Base-by-base conservation (phyloP, 192 early-diverging fungal genomes). In the Endogone sp. region DNA sequence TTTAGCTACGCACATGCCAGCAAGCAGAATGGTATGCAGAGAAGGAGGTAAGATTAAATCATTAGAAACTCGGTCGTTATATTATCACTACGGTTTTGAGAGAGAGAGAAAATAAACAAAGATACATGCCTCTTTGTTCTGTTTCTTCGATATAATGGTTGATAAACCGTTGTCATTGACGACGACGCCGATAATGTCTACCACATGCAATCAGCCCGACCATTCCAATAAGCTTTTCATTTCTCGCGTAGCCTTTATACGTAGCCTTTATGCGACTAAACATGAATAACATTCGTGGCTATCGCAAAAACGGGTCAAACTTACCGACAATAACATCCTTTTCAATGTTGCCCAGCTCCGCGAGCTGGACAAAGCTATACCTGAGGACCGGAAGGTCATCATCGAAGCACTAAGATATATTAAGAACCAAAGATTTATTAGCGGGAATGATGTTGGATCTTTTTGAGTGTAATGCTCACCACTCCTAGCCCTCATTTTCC, bases 111-210 rank as follows among this genome's bases (percentile, higher is more conserved):
- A 29, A 22, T 23, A n/a, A n/a, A 2, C 20, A 8, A 26, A 67
- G 54, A 26, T 2, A 76, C 79, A 68, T 83, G 84, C 86, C 57
- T 83, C 86, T 70, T 79, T 86, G 29, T 66, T 70, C 2, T 78
- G 69, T 30, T 84, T 81, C 75, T 91, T 87, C 2, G 90, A 76
- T 8, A 89, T 79, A 27, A 95, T 85, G 60, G 85, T 80, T 3
- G 75, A 26, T 2, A 90, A 3, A 4, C 88, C 89, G 2, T 83
- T 75, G 2, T 84, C 78, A 0, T 88, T 79, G 24, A 78, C 85
- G 22, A 97, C 83, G 56, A 98, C 85, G 13, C 86, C 93, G 28
- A 99, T 75, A 10, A 96, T 76, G 72, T 99, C 97, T 73, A 84
- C 44, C n/a, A 49, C 37, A 49, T 11, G 9, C 6, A 49, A 49